Conservation (phyloP, 805 yeast species). For the Blastobotrys chiropterorum region DNA sequence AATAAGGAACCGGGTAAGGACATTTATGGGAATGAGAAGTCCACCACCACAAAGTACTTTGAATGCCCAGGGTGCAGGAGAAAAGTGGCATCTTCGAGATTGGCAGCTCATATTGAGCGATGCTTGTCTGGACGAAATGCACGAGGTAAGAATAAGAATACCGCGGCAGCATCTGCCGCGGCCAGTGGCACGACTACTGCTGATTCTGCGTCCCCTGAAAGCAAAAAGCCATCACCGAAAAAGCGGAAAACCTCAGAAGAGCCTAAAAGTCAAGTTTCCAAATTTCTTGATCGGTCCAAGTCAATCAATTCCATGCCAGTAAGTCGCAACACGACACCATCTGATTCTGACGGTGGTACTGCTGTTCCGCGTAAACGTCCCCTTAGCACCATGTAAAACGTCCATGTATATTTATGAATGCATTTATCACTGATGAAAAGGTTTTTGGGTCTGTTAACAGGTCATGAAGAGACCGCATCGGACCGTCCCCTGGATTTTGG, state of each 20-base stretch:
- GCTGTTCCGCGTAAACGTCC: too few species aligned
- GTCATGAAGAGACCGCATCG: too few species aligned
- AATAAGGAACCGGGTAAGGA: constrained; percentile 31
- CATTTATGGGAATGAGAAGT: constrained; percentile 36
- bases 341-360: too few species aligned
- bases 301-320: neutral
- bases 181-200: constrained; percentile 7
- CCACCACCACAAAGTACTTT: constrained; percentile 56
- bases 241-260: constrained; percentile 12
- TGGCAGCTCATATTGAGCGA: constrained; percentile 88
- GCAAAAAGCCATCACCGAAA: constrained; percentile 11
- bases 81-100: constrained; percentile 83
- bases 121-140: constrained; percentile 65
- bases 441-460: too few species aligned
- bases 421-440: too few species aligned
- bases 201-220: constrained; percentile 10
- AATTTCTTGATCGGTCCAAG: constrained; percentile 11
- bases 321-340: neutral
- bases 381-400: too few species aligned
- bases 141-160: constrained; percentile 1
- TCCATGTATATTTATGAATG: too few species aligned
- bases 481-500: too few species aligned
- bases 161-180: too few species aligned
- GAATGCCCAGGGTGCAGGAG: constrained; percentile 77
- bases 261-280: constrained; percentile 16